Percentiles rank a stretch among this genome's conserved stretches.
phyloP scores from a whole-genome alignment of 1,284 basidiomycete genomes.

The Trametes hirsuta region DNA sequence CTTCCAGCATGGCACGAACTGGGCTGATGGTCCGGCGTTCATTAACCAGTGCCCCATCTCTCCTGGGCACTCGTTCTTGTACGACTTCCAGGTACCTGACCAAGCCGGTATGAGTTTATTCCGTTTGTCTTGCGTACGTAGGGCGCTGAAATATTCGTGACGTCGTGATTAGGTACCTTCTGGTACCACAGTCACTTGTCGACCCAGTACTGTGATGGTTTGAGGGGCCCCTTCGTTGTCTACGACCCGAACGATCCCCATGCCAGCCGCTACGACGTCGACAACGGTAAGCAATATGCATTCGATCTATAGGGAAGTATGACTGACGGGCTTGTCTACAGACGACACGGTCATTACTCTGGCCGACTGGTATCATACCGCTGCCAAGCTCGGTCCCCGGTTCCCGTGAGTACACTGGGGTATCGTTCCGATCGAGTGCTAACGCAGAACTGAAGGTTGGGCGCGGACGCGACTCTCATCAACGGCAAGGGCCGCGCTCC shows the following conservation, averaged over 20 bases:
- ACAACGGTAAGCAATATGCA: conserved; percentile 37
- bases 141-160: background rate
- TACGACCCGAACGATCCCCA: conserved; percentile 47
- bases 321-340: background rate
- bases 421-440: background rate
- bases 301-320: background rate
- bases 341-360: conserved; percentile 33
- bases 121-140: conserved; percentile 13
- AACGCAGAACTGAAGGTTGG: conserved; percentile 2
- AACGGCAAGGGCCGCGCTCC: conserved; percentile 47
- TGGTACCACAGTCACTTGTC: conserved; percentile 30
- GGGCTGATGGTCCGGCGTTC: conserved; percentile 38
- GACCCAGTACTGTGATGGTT: conserved; percentile 36
- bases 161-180: conserved; percentile 20
- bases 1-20: conserved; percentile 36
- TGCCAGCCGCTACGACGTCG: conserved; percentile 43
- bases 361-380: conserved; percentile 31
- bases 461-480: conserved; percentile 46
- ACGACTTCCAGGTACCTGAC: conserved; percentile 35
- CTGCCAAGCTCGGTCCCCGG: conserved; percentile 22
- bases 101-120: conserved; percentile 34
- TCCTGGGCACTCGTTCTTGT: conserved; percentile 47
- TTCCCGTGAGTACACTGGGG: conserved; percentile 22
- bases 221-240: conserved; percentile 41
- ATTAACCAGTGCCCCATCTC: conserved; percentile 56